A percentile compares a stretch with the other conserved stretches of the same genome.
These are phyloP conservation scores for Lasiosphaeria miniovina DNA, from an alignment of 495 filamentous ascomycete species.

Conservation along the genomic window DNA sequence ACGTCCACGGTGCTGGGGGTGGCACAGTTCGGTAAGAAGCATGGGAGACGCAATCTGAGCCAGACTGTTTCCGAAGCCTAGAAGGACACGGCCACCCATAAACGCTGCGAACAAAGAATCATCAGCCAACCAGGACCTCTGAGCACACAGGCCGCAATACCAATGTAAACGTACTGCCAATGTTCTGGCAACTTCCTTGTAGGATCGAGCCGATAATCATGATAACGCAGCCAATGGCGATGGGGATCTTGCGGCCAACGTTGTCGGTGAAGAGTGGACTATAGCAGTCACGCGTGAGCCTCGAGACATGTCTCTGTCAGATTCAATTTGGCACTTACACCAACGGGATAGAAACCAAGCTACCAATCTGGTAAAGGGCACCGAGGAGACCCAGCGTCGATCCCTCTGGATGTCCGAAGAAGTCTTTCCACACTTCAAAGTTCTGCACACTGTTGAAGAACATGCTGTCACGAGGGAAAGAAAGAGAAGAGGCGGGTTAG, in stretches of 20 bases:
- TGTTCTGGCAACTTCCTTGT: slow-evolving; percentile 49
- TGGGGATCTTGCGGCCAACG: slow-evolving; percentile 58
- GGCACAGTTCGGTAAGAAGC: slow-evolving; percentile 61
- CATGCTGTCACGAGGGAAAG: slow-evolving; percentile 35
- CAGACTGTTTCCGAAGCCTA: slow-evolving; percentile 58
- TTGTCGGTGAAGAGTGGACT: slow-evolving; percentile 60
- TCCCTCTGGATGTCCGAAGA: slow-evolving; percentile 51
- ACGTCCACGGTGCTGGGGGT: slow-evolving; percentile 64
- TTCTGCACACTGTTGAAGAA: slow-evolving; percentile 56
- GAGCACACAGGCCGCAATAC: not conserved
- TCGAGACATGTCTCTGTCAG: slow-evolving; percentile 19
- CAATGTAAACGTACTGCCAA: slow-evolving; percentile 28
- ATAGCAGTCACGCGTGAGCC: slow-evolving; percentile 9
- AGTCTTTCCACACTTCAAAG: slow-evolving; percentile 48
- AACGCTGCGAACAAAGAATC: slow-evolving; percentile 20
- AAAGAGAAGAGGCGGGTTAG: slow-evolving; percentile 15
- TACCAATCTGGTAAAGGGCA: slow-evolving; percentile 67
- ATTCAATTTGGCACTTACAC: slow-evolving; percentile 45
- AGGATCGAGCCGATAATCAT: slow-evolving; percentile 61
- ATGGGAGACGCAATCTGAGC: slow-evolving; percentile 62
- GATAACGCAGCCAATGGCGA: slow-evolving; percentile 59
- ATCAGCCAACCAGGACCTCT: not conserved
- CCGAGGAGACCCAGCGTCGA: slow-evolving; percentile 59
- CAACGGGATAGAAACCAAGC: slow-evolving; percentile 59
- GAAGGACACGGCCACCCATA: slow-evolving; percentile 45